Evolutionary conservation across 495 filamentous ascomycete species (phyloP).

Genomic region (Beverwykella pulmonaria): DNA sequence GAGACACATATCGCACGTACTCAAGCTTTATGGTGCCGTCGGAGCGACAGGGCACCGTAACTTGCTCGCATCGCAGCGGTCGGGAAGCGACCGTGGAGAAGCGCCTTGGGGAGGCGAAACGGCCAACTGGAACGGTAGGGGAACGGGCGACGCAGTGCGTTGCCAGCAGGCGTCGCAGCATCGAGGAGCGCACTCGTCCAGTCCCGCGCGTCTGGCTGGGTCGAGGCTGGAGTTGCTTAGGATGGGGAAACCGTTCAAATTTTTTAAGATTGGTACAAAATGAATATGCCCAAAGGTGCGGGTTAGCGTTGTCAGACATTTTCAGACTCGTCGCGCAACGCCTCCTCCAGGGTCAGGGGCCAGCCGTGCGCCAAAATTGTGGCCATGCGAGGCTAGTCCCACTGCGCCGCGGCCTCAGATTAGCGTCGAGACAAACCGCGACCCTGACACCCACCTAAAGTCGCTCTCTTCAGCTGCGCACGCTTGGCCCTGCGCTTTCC

Average conservation of each 20-base stretch:
- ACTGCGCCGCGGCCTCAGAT: neutral
- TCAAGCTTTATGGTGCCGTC: constrained; percentile 43
- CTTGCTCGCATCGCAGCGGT: constrained; percentile 11
- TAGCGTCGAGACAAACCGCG: neutral
- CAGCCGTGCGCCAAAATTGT: too few species aligned
- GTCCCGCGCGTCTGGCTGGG: too few species aligned
- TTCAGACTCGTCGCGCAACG: too few species aligned
- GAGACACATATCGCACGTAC: constrained; percentile 26
- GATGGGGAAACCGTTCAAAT: too few species aligned
- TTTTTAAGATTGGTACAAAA: too few species aligned
- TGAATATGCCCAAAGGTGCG: too few species aligned
- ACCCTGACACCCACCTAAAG: neutral
- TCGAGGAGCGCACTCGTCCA: neutral
- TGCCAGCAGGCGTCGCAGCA: neutral
- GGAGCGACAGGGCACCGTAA: constrained; percentile 40
- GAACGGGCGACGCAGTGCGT: neutral
- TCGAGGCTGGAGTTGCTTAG: too few species aligned
- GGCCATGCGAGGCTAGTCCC: neutral
- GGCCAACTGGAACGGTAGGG: too few species aligned
- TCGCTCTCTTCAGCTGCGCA: constrained; percentile 22
- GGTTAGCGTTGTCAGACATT: too few species aligned
- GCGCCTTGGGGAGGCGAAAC: neutral
- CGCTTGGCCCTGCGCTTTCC: constrained; percentile 12
- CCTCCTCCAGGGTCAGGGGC: too few species aligned
- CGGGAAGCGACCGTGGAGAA: constrained; percentile 2